phyloP scores from a whole-genome alignment of 768 basidiomycete species.

The Strobilomyces dryophilus region DNA sequence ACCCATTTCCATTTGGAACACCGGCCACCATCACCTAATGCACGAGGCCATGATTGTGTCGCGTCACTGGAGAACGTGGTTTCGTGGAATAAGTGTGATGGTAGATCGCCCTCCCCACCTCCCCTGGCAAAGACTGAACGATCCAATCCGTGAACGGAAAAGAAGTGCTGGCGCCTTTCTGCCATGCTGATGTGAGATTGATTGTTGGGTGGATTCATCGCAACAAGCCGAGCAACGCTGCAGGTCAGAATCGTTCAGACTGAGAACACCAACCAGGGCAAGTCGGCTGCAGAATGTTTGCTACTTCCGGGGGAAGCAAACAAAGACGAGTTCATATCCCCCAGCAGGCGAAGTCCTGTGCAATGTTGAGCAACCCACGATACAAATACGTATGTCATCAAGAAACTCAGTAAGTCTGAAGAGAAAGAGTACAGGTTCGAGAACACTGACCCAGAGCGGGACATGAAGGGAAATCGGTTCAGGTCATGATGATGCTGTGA shows the following conservation, averaged over 20 bases:
- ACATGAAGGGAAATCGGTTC: slow-evolving; percentile 3
- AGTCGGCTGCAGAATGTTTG: slow-evolving; percentile 1
- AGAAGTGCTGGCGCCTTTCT: neutral
- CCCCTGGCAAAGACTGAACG: neutral
- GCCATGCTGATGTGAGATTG: slow-evolving; percentile 2
- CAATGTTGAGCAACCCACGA: slow-evolving; percentile 2
- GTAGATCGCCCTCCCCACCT: neutral
- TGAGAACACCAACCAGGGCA: neutral
- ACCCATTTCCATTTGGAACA: slow-evolving; percentile 18
- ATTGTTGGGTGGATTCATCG: neutral
- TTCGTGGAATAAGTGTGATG: slow-evolving; percentile 6
- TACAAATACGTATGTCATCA: neutral
- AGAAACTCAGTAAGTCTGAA: too few species aligned
- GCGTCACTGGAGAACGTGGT: neutral
- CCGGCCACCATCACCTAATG: slow-evolving; percentile 17
- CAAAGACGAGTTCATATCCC: neutral
- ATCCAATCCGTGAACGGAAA: neutral
- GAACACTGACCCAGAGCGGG: slow-evolving; percentile 6
- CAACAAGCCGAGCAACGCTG: slow-evolving; percentile 5
- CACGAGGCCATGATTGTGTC: slow-evolving; percentile 21
- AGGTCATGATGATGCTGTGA: slow-evolving; percentile 7
- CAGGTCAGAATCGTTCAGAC: slow-evolving; percentile 3
- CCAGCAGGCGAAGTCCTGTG: neutral
- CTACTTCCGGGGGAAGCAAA: neutral
- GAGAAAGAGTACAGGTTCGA: neutral